These are phyloP conservation scores for Cercospora sp. DNA, from an alignment of 2,329 filamentous ascomycete genomes.

Conservation along the genomic window DNA sequence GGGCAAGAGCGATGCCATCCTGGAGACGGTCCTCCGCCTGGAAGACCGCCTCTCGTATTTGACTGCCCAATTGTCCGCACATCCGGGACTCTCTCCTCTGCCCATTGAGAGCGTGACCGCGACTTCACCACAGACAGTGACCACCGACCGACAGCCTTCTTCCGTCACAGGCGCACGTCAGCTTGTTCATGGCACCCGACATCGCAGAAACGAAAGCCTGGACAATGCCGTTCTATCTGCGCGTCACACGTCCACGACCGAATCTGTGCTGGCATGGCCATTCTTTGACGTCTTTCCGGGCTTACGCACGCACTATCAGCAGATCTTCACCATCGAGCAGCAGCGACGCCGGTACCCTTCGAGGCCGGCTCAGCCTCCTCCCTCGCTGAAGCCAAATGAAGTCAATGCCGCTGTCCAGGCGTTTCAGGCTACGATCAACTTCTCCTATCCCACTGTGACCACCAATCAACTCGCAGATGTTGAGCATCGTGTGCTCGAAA, in stretches of 20 bases:
- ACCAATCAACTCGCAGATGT: slow-evolving; percentile 11
- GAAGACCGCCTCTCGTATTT: slow-evolving; percentile 16
- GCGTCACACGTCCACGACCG: slow-evolving; percentile 21
- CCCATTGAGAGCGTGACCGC: background rate
- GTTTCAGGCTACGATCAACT: slow-evolving; percentile 15
- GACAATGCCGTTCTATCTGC: slow-evolving; percentile 20
- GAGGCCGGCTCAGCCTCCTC: background rate
- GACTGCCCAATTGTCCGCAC: slow-evolving; percentile 6
- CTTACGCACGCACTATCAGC: slow-evolving; percentile 17
- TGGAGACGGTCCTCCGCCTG: slow-evolving; percentile 17
- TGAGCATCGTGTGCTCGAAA: slow-evolving; percentile 13
- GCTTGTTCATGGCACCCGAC: slow-evolving; percentile 17
- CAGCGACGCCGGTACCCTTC: slow-evolving; percentile 9
- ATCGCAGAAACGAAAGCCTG: slow-evolving; percentile 17
- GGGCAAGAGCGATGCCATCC: slow-evolving; percentile 21
- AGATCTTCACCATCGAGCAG: slow-evolving; percentile 21
- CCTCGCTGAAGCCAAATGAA: slow-evolving; percentile 12
- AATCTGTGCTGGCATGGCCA: slow-evolving; percentile 20
- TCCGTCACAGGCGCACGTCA: slow-evolving; percentile 17
- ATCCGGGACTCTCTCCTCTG: background rate
- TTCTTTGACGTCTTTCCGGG: slow-evolving; percentile 18
- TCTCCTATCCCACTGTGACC: slow-evolving; percentile 16
- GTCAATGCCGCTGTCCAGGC: slow-evolving; percentile 5
- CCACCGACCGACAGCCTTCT: slow-evolving; percentile 14
- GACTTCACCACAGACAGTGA: slow-evolving; percentile 10